phyloP scores from a whole-genome alignment of 169 alveolate genomes.

The Cardiosporidium cionae region DNA sequence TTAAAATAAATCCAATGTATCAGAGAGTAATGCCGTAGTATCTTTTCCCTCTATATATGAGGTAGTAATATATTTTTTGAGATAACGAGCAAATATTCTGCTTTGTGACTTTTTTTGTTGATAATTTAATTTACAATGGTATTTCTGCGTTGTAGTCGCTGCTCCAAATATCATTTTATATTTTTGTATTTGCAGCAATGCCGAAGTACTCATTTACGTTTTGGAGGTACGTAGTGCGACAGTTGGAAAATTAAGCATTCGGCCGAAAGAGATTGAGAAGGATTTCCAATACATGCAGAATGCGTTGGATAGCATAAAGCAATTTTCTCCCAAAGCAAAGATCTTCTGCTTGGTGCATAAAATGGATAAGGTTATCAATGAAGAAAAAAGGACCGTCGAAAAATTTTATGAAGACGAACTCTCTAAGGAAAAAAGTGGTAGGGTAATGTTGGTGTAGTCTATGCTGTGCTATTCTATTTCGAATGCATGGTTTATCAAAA shows the following conservation, averaged over 20 bases:
- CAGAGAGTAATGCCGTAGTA: background rate
- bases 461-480: too few relatives aligned
- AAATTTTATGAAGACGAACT: conserved; percentile 50
- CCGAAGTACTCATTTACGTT: conserved; percentile 83
- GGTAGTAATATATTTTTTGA: too few relatives aligned
- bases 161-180: too few relatives aligned
- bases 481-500: too few relatives aligned
- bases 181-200: conserved; percentile 67
- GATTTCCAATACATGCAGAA: conserved; percentile 66
- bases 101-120: too few relatives aligned
- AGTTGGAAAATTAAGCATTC: conserved; percentile 20
- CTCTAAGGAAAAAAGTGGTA: background rate
- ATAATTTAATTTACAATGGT: too few relatives aligned
- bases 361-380: conserved; percentile 72
- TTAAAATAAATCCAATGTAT: too few relatives aligned
- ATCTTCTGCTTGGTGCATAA: conserved; percentile 81
- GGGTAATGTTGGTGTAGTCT: too few relatives aligned
- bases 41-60: background rate
- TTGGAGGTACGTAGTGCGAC: conserved; percentile 44
- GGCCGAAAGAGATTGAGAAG: conserved; percentile 47
- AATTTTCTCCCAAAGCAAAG: conserved; percentile 72
- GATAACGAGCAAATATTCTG: too few relatives aligned
- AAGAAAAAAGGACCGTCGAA: conserved; percentile 60
- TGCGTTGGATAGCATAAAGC: conserved; percentile 66
- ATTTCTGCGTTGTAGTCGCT: too few relatives aligned